These are phyloP conservation scores for Vanderwaltozyma tropicalis DNA, from an alignment of 805 yeast genomes.

Conservation along the genomic window DNA sequence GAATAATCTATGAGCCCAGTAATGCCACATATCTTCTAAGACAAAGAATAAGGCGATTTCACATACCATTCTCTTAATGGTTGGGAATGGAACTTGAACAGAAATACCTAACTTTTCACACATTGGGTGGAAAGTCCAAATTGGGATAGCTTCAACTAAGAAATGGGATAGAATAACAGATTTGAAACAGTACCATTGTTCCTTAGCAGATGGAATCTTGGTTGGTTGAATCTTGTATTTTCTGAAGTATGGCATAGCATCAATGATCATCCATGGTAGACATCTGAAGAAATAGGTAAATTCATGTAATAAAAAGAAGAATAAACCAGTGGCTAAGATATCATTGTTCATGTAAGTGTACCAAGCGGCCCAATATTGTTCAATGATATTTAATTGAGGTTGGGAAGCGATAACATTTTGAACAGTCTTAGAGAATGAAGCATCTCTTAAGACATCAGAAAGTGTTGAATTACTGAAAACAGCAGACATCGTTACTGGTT, in stretches of 20 bases:
- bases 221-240: constrained; percentile 84
- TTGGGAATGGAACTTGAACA: constrained; percentile 78
- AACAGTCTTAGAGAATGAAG: constrained; percentile 28
- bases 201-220: constrained; percentile 66
- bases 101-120: constrained; percentile 73
- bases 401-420: constrained; percentile 31
- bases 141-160: constrained; percentile 89
- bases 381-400: constrained; percentile 42
- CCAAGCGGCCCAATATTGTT: constrained; percentile 81
- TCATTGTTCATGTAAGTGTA: constrained; percentile 81
- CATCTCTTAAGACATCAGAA: constrained; percentile 18
- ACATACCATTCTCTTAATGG: constrained; percentile 40
- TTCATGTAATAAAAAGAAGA: constrained; percentile 79
- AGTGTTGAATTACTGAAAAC: constrained; percentile 28
- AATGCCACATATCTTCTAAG: constrained; percentile 93
- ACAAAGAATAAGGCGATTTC: constrained; percentile 75
- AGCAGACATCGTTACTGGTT: constrained; percentile 19
- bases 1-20: constrained; percentile 85
- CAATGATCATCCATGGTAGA: constrained; percentile 86
- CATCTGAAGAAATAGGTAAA: constrained; percentile 84
- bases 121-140: constrained; percentile 93
- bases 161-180: constrained; percentile 78
- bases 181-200: constrained; percentile 89
- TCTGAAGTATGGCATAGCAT: constrained; percentile 73
- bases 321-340: constrained; percentile 79